Conservation (phyloP, 2,329 filamentous ascomycete genomes). For the Penicillium fuscoglaucum region DNA sequence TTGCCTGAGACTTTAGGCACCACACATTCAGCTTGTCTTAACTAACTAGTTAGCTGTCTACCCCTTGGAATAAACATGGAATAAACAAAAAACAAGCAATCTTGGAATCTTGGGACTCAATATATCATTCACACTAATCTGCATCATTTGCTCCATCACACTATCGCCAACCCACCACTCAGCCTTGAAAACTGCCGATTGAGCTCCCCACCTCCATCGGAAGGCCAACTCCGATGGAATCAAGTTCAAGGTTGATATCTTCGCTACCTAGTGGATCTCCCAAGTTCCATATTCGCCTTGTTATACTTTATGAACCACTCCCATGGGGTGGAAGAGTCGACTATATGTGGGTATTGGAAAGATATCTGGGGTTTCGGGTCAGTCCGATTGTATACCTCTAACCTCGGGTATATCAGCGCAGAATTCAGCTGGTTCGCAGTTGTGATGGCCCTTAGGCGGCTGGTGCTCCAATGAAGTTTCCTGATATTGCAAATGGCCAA, state of each 20-base stretch:
- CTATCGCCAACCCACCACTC: no score
- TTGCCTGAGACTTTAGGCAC: not conserved
- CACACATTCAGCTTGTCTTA: not conserved
- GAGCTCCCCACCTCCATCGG: no score
- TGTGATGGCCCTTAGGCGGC: not conserved
- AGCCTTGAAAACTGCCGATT: not conserved
- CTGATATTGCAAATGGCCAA: not conserved
- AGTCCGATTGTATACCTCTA: conserved; percentile 1
- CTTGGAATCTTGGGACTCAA: not conserved
- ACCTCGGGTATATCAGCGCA: conserved; percentile 8
- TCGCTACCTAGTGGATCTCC: no score
- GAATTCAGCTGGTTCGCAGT: not conserved
- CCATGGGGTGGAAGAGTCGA: no score
- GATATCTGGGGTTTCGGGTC: not conserved
- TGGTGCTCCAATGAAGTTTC: not conserved
- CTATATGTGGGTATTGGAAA: no score
- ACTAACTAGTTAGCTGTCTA: no score
- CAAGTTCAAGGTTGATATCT: no score
- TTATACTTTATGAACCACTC: no score
- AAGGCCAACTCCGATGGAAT: no score
- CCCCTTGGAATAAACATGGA: not conserved
- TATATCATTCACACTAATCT: not conserved
- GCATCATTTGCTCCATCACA: no score
- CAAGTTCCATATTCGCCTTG: no score
- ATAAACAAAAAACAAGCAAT: not conserved